Evolutionary conservation across 2,329 filamentous ascomycete genomes (phyloP).

Genomic region (Thielaviopsis euricoi): DNA sequence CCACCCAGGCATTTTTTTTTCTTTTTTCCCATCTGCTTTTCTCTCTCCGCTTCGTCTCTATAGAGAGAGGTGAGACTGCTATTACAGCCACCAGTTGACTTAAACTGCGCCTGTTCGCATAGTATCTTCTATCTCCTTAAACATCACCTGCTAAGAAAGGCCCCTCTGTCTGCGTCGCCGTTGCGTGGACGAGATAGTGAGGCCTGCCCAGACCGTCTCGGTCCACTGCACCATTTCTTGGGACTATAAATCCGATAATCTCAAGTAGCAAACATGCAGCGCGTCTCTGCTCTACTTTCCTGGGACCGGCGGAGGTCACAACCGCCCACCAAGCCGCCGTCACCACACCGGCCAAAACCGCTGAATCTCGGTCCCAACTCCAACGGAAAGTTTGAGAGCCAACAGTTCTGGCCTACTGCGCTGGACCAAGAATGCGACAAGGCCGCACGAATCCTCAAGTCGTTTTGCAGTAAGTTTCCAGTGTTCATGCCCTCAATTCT

Average conservation of each 20-base stretch:
- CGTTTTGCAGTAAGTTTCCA: slow-evolving; percentile 59
- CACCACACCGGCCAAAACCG: slow-evolving; percentile 4
- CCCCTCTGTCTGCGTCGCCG: slow-evolving; percentile 7
- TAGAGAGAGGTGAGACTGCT: not conserved
- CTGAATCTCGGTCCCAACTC: slow-evolving; percentile 5
- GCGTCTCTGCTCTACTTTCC: slow-evolving; percentile 13
- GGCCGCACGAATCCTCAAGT: slow-evolving; percentile 72
- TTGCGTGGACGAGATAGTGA: slow-evolving; percentile 8
- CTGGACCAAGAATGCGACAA: slow-evolving; percentile 86
- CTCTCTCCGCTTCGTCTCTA: not conserved
- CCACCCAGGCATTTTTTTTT: not conserved
- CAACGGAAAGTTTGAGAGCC: slow-evolving; percentile 13
- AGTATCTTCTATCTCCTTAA: not conserved
- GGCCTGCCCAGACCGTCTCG: not conserved
- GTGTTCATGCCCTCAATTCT: not conserved
- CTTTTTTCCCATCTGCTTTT: not conserved
- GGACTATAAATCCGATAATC: not conserved
- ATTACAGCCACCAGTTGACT: not conserved
- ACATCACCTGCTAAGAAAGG: not conserved
- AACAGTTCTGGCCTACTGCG: slow-evolving; percentile 73
- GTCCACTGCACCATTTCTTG: not conserved
- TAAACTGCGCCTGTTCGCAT: not conserved
- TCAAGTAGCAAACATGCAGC: slow-evolving; percentile 11
- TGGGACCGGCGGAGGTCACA: slow-evolving; percentile 14
- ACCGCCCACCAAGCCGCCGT: slow-evolving; percentile 5